phyloP scores from a whole-genome alignment of 495 filamentous ascomycete species.

The Lophiostoma macrostomum region DNA sequence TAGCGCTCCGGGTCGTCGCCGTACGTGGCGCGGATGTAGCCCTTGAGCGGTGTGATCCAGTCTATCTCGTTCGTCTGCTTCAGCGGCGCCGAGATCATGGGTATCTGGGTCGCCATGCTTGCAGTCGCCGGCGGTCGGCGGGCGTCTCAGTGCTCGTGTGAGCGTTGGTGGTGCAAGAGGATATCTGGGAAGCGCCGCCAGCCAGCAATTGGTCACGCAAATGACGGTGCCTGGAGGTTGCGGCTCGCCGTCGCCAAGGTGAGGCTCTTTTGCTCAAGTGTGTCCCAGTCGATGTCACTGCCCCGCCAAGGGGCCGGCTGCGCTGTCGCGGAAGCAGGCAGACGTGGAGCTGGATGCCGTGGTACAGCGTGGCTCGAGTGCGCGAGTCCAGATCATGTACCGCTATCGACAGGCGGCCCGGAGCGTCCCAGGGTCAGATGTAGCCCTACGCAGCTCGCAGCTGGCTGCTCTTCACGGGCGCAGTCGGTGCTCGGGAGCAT shows the following conservation, averaged over 20 bases:
- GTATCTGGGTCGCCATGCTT: slow-evolving; percentile 68
- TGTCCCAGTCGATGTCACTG: too few relatives aligned
- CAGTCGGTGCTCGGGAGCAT: slow-evolving; percentile 13
- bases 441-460: slow-evolving; percentile 19
- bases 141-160: slow-evolving; percentile 28
- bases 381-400: too few relatives aligned
- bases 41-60: slow-evolving; percentile 91
- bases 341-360: too few relatives aligned
- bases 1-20: slow-evolving; percentile 96
- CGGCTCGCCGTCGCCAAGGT: too few relatives aligned
- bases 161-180: neutral
- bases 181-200: too few relatives aligned
- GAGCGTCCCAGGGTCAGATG: slow-evolving; percentile 29
- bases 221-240: too few relatives aligned
- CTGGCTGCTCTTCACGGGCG: slow-evolving; percentile 11
- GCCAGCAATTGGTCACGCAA: too few relatives aligned
- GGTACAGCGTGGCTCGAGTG: too few relatives aligned
- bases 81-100: slow-evolving; percentile 88
- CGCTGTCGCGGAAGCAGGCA: too few relatives aligned
- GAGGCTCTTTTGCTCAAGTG: too few relatives aligned
- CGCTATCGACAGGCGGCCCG: slow-evolving; percentile 23
- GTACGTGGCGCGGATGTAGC: slow-evolving; percentile 88
- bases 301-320: too few relatives aligned
- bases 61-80: slow-evolving; percentile 99
- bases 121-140: slow-evolving; percentile 14